A percentile compares a stretch with the other conserved stretches of the same genome.
Conservation (phyloP, 2,329 filamentous ascomycete genomes). For the Trichoderma oligosporum region DNA sequence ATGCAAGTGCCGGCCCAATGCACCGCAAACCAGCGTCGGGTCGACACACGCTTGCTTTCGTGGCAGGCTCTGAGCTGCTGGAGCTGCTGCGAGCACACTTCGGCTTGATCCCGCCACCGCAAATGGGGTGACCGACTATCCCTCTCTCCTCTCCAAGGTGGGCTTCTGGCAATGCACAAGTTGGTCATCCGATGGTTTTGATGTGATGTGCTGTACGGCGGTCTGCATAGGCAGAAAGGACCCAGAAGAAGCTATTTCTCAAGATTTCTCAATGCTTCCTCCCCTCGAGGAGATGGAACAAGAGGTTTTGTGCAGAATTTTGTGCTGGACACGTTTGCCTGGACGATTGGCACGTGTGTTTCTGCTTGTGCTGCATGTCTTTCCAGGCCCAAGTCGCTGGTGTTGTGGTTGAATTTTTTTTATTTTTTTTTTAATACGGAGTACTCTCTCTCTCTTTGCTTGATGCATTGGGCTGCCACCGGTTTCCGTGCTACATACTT, state of each 20-base stretch:
- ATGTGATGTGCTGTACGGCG: not conserved
- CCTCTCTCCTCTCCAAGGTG: slow-evolving; percentile 7
- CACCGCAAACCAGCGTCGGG: slow-evolving; percentile 20
- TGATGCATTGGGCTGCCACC: slow-evolving; percentile 20
- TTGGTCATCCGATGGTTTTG: slow-evolving; percentile 20
- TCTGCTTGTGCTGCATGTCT: not conserved
- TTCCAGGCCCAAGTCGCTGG: not conserved
- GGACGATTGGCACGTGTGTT: slow-evolving; percentile 8
- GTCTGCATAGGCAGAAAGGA: slow-evolving; percentile 1
- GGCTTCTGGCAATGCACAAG: slow-evolving; percentile 18
- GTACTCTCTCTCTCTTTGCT: not conserved
- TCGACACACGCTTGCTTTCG: slow-evolving; percentile 35
- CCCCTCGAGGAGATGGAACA: no score
- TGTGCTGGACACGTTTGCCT: slow-evolving; percentile 14
- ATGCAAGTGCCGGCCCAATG: slow-evolving; percentile 22
- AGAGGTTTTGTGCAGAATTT: not conserved
- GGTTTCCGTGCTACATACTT: not conserved
- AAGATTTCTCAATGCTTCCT: no score
- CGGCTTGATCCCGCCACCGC: slow-evolving; percentile 7
- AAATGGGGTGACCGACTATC: slow-evolving; percentile 14
- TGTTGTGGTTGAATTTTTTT: not conserved
- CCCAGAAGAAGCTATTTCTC: not conserved
- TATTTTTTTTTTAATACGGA: not conserved
- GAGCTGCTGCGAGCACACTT: slow-evolving; percentile 17
- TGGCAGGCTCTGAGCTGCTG: slow-evolving; percentile 33